A percentile compares a stretch with the other conserved stretches of the same genome.
These are phyloP conservation scores for Simplicillium sp. DNA, from an alignment of 2,329 filamentous ascomycete genomes.

Conservation along the genomic window DNA sequence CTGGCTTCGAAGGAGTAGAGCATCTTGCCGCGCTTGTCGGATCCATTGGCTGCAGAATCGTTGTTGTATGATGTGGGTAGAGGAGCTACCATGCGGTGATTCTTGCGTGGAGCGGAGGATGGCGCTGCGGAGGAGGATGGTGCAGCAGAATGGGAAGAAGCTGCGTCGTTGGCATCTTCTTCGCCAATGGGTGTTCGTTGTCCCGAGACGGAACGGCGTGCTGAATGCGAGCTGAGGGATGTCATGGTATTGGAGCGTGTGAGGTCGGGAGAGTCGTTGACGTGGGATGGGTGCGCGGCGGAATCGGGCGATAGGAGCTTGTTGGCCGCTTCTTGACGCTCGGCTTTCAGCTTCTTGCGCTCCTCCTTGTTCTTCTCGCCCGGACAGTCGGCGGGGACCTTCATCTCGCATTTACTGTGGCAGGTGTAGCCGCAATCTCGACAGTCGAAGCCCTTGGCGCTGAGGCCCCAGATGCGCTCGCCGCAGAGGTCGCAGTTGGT, in stretches of 20 bases:
- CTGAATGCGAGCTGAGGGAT: slow-evolving; percentile 77
- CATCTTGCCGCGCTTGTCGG: slow-evolving; percentile 70
- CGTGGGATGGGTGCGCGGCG: slow-evolving; percentile 23
- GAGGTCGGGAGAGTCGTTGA: slow-evolving; percentile 57
- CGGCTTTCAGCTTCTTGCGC: slow-evolving; percentile 83
- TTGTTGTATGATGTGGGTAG: slow-evolving; percentile 75
- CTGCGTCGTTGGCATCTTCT: slow-evolving; percentile 5
- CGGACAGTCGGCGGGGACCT: slow-evolving; percentile 90
- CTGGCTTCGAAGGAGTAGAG: slow-evolving; percentile 76
- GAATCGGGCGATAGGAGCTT: slow-evolving; percentile 40
- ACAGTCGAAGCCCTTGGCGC: slow-evolving; percentile 93
- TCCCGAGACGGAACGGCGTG: slow-evolving; percentile 61
- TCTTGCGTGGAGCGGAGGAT: slow-evolving; percentile 27
- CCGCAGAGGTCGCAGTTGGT: slow-evolving; percentile 97
- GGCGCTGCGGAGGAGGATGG: slow-evolving; percentile 8
- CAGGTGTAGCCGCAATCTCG: slow-evolving; percentile 96
- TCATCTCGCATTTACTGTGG: slow-evolving; percentile 98
- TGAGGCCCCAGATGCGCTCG: slow-evolving; percentile 93
- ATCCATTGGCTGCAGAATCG: slow-evolving; percentile 45
- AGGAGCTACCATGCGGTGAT: slow-evolving; percentile 74
- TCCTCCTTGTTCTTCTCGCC: slow-evolving; percentile 92
- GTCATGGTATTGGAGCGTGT: slow-evolving; percentile 82
- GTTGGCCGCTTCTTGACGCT: slow-evolving; percentile 73
- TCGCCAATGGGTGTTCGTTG: slow-evolving; percentile 44
- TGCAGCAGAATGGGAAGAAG: slow-evolving; percentile 14